Percentiles rank a stretch among this genome's conserved stretches.
phyloP scores from a whole-genome alignment of 2,329 filamentous ascomycete genomes.

The Hyphodiscus sp. region DNA sequence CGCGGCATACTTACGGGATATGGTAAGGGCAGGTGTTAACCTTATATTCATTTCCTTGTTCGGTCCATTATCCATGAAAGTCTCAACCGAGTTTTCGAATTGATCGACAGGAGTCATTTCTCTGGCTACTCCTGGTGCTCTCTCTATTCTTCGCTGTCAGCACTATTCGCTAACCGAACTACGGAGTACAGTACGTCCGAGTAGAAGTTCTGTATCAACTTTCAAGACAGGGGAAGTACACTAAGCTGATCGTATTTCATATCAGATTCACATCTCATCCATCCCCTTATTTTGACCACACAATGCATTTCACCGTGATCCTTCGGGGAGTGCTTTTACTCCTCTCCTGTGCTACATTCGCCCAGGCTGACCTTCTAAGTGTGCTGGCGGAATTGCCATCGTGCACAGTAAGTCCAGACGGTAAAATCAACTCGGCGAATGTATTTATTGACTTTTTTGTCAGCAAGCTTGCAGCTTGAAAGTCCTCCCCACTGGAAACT shows the following conservation, averaged over 20 bases:
- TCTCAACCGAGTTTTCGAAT: too few relatives aligned
- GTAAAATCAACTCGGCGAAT: too few relatives aligned
- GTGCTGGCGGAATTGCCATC: slow-evolving; percentile 4
- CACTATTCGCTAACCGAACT: too few relatives aligned
- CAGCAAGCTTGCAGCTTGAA: neutral
- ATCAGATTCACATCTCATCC: neutral
- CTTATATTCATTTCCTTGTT: too few relatives aligned
- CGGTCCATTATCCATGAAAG: too few relatives aligned
- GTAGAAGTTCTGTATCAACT: neutral
- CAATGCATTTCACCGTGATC: neutral
- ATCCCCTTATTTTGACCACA: neutral
- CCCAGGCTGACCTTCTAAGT: neutral
- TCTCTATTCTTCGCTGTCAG: too few relatives aligned
- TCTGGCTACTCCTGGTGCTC: too few relatives aligned
- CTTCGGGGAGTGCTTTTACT: neutral
- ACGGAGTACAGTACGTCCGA: too few relatives aligned
- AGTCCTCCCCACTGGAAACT: slow-evolving; percentile 1
- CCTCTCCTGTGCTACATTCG: slow-evolving; percentile 3
- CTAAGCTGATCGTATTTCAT: neutral
- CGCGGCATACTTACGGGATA: too few relatives aligned
- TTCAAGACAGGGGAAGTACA: neutral
- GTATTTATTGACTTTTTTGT: neutral
- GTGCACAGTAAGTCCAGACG: slow-evolving; percentile 8
- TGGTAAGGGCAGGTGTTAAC: too few relatives aligned
- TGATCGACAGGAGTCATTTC: too few relatives aligned